phyloP scores from a whole-genome alignment of 768 basidiomycete genomes.

The Phanerochaete sordida region DNA sequence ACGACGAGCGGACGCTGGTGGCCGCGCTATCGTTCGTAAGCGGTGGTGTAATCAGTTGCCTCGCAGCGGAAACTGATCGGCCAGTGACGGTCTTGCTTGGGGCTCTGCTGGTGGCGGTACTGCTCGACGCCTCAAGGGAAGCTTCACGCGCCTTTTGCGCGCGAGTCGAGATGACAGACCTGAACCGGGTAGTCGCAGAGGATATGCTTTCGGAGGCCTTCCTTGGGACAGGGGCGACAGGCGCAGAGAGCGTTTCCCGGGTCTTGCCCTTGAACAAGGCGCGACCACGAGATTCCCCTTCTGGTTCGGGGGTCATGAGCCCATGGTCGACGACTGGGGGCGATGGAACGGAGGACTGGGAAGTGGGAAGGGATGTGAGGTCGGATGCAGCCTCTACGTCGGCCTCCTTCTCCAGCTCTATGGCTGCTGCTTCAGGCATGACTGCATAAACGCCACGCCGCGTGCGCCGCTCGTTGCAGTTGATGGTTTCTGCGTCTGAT shows the following conservation, averaged over 20 bases:
- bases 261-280: constrained; percentile 6
- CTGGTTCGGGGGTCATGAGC: constrained; percentile 26
- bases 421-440: constrained; percentile 53
- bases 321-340: constrained; percentile 17
- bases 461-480: constrained; percentile 77
- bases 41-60: constrained; percentile 46
- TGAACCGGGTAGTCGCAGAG: constrained; percentile 30
- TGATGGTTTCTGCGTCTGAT: constrained; percentile 36
- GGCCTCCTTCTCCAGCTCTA: constrained; percentile 41
- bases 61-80: constrained; percentile 16
- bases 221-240: constrained; percentile 5
- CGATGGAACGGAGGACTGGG: constrained; percentile 31
- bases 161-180: constrained; percentile 59
- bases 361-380: constrained; percentile 47
- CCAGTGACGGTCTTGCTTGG: constrained; percentile 1
- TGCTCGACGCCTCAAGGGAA: constrained; percentile 23
- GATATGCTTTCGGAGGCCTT: constrained; percentile 7
- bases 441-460: constrained; percentile 81
- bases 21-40: constrained; percentile 37
- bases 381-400: constrained; percentile 46
- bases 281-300: constrained; percentile 16
- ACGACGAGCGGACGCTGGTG: constrained; percentile 21
- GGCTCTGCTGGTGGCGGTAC: constrained; percentile 14
- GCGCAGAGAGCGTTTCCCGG: not conserved
- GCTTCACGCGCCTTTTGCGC: constrained; percentile 42